Conservation (phyloP, 2,329 filamentous ascomycete species). For the Aspergillus hiratsukae region DNA sequence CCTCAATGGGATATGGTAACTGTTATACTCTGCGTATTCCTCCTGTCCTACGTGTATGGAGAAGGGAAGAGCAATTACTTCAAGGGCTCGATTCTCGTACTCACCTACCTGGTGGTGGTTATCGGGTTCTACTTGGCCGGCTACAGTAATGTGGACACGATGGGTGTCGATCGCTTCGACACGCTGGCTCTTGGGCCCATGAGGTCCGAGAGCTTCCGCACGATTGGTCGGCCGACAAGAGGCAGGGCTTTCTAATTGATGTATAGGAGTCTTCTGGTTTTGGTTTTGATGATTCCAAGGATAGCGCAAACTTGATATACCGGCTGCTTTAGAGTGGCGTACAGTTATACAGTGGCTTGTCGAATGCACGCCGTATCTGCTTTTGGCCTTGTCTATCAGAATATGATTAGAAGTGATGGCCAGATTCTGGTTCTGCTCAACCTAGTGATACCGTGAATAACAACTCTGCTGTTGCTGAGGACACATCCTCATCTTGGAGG, state of each 20-base stretch:
- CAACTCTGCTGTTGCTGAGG: background rate
- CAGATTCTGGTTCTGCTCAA: background rate
- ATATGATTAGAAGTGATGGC: background rate
- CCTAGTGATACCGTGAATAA: background rate
- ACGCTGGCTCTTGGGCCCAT: constrained; percentile 39
- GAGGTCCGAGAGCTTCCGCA: constrained; percentile 36
- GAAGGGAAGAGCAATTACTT: constrained; percentile 99
- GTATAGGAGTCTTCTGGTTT: background rate
- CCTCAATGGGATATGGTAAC: constrained; percentile 99
- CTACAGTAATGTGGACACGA: constrained; percentile 51
- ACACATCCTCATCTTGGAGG: background rate
- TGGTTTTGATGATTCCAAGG: background rate
- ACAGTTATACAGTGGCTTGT: background rate
- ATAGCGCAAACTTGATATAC: background rate
- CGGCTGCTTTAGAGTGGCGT: background rate
- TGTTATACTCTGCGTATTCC: constrained; percentile 89
- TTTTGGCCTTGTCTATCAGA: background rate
- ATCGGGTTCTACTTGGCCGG: constrained; percentile 86
- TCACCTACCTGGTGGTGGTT: constrained; percentile 89
- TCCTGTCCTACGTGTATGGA: constrained; percentile 95
- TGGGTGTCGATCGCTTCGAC: constrained; percentile 46
- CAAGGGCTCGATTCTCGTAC: constrained; percentile 90
- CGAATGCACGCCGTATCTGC: background rate
- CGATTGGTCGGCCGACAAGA: constrained; percentile 35
- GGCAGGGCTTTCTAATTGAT: constrained; percentile 33